Conservation (phyloP, 2,329 filamentous ascomycete genomes). For the Neobulgaria alba region DNA sequence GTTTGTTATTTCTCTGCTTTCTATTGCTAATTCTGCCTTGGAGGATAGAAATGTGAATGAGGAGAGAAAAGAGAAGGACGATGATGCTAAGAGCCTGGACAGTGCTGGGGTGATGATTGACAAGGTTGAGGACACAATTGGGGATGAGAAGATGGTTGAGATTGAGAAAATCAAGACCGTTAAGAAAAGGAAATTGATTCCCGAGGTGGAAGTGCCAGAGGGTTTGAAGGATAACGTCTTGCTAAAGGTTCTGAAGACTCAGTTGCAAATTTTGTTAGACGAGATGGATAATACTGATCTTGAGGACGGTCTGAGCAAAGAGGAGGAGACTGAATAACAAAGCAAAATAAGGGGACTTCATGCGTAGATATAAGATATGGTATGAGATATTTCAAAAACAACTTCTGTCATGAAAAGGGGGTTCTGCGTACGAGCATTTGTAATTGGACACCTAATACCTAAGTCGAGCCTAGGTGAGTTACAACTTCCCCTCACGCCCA, state of each 20-base stretch:
- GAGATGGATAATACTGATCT: conserved; percentile 23
- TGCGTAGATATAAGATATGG: too few species aligned
- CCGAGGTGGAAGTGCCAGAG: conserved; percentile 15
- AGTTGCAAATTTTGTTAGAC: conserved; percentile 17
- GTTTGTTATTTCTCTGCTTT: conserved; percentile 53
- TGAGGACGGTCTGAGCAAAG: conserved; percentile 4
- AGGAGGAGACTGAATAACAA: not conserved
- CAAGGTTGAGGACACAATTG: not conserved
- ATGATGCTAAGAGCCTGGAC: conserved; percentile 44
- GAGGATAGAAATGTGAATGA: conserved; percentile 25
- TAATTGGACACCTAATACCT: too few species aligned
- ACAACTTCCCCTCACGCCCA: too few species aligned
- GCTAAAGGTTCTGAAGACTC: conserved; percentile 15
- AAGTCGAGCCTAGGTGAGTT: too few species aligned
- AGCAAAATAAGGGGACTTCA: too few species aligned
- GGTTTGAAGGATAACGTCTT: conserved; percentile 15
- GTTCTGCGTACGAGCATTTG: too few species aligned
- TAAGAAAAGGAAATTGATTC: conserved; percentile 6
- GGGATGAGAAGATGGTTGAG: not conserved
- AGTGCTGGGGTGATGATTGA: conserved; percentile 9
- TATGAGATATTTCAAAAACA: too few species aligned
- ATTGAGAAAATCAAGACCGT: not conserved
- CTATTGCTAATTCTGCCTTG: conserved; percentile 34
- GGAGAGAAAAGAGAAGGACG: conserved; percentile 39
- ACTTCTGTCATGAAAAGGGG: too few species aligned